phyloP scores from a whole-genome alignment of 148 eudicot genomes.

The Heliosperma pusillum region DNA sequence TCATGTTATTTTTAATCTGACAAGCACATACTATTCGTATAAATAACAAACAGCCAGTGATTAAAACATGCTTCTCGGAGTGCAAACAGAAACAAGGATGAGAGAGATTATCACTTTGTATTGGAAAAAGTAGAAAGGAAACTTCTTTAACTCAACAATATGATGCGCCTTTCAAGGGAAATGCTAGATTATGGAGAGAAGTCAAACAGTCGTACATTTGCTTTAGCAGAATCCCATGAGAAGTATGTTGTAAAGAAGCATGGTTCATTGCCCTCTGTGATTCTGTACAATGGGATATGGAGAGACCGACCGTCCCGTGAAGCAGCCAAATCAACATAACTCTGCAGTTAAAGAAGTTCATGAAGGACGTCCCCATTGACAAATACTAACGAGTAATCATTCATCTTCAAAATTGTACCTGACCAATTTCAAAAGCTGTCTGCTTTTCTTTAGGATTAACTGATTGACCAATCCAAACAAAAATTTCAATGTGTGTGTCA shows the following conservation, averaged over 20 bases:
- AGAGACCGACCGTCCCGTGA: constrained; percentile 78
- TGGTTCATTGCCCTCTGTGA: constrained; percentile 94
- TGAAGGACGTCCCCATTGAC: background rate
- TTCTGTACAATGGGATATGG: constrained; percentile 75
- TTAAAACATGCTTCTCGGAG: too few relatives aligned
- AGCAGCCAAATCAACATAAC: constrained; percentile 70
- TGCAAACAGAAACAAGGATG: too few relatives aligned
- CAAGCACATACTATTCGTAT: too few relatives aligned
- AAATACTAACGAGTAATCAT: background rate
- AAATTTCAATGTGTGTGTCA: constrained; percentile 90
- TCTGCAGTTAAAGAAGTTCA: constrained; percentile 43
- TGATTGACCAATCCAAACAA: constrained; percentile 95
- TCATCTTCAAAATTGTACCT: constrained; percentile 42
- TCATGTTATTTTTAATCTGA: too few relatives aligned
- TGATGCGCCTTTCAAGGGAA: too few relatives aligned
- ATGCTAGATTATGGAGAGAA: too few relatives aligned
- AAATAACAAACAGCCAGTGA: too few relatives aligned
- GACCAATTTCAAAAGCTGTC: constrained; percentile 78
- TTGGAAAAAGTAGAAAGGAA: too few relatives aligned
- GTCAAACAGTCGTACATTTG: constrained; percentile 61
- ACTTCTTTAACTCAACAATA: too few relatives aligned
- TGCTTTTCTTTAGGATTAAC: constrained; percentile 86
- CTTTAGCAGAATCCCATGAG: constrained; percentile 94
- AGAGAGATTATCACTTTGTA: too few relatives aligned
- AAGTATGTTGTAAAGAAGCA: constrained; percentile 91